Conservation (phyloP, 139 green algal genomes). For the Picochlorum sp. region DNA sequence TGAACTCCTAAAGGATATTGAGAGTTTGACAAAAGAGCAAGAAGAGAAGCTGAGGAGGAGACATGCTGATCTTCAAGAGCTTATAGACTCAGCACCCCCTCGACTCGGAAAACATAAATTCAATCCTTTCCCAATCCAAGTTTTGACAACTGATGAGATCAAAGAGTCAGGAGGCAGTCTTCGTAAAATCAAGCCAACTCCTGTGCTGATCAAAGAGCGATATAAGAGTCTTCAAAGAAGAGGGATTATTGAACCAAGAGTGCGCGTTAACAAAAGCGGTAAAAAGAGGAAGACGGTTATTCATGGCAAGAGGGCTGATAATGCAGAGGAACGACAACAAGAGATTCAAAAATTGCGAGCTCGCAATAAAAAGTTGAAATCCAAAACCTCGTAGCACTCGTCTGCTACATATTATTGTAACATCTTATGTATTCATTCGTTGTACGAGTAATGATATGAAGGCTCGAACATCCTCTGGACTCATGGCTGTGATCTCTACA, state of each 20-base stretch:
- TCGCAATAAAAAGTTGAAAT: slow-evolving; percentile 26
- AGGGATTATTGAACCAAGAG: slow-evolving; percentile 68
- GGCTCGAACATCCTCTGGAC: no score
- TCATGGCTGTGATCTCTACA: no score
- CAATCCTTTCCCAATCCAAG: slow-evolving; percentile 49
- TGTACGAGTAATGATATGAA: neutral
- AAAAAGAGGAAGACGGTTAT: slow-evolving; percentile 35
- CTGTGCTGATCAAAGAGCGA: slow-evolving; percentile 35
- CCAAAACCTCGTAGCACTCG: neutral
- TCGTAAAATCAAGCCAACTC: slow-evolving; percentile 36
- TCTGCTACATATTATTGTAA: neutral
- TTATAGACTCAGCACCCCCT: slow-evolving; percentile 36
- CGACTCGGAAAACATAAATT: slow-evolving; percentile 60
- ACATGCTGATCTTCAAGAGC: slow-evolving; percentile 42
- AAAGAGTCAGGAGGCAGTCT: slow-evolving; percentile 40
- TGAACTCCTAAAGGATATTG: slow-evolving; percentile 12
- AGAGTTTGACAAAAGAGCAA: slow-evolving; percentile 20
- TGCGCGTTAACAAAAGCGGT: slow-evolving; percentile 33
- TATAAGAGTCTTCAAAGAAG: slow-evolving; percentile 77
- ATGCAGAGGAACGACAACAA: slow-evolving; percentile 23
- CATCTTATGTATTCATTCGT: neutral
- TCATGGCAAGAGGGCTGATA: slow-evolving; percentile 27
- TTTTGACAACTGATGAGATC: slow-evolving; percentile 63
- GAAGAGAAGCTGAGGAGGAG: slow-evolving; percentile 16
- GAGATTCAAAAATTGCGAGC: slow-evolving; percentile 29